Evolutionary conservation across 306 rosid genomes (phyloP).

Genomic region (Cicer chorassanicum): DNA sequence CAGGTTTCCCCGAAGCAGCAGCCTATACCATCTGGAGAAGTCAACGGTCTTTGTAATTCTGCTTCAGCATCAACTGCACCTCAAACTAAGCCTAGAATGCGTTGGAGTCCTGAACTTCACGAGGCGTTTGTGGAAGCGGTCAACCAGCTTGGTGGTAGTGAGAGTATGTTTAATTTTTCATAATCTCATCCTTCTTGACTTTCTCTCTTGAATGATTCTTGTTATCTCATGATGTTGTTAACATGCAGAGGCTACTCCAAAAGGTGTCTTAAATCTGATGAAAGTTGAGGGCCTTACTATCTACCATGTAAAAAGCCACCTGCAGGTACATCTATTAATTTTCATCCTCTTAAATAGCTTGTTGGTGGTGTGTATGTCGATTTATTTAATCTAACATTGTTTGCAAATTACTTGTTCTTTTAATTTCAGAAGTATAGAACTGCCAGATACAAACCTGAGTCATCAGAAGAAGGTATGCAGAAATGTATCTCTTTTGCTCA

Average conservation of each 20-base stretch:
- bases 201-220: conserved; percentile 31
- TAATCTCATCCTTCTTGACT: conserved; percentile 31
- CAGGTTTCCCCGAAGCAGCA: conserved; percentile 52
- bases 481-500: conserved; percentile 43
- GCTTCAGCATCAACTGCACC: conserved; percentile 54
- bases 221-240: conserved; percentile 38
- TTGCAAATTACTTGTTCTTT: conserved; percentile 15
- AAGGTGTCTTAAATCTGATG: conserved; percentile 87
- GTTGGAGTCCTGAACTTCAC: conserved; percentile 98
- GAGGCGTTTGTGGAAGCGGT: conserved; percentile 95
- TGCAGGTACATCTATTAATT: conserved; percentile 64
- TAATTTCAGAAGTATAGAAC: conserved; percentile 90
- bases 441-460: conserved; percentile 89
- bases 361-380: neutral
- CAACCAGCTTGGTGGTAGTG: conserved; percentile 87
- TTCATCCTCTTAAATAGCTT: conserved; percentile 31
- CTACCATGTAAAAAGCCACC: conserved; percentile 96
- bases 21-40: conserved; percentile 55
- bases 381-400: conserved; percentile 23
- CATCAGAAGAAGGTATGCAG: conserved; percentile 81
- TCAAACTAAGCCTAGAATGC: conserved; percentile 82
- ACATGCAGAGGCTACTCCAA: conserved; percentile 91
- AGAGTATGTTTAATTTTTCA: conserved; percentile 58
- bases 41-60: conserved; percentile 50
- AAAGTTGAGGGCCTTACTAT: conserved; percentile 89